A percentile compares a stretch with the other conserved stretches of the same genome.
phyloP scores from a whole-genome alignment of 805 yeast genomes.

The Alloascoidea hylecoeti region DNA sequence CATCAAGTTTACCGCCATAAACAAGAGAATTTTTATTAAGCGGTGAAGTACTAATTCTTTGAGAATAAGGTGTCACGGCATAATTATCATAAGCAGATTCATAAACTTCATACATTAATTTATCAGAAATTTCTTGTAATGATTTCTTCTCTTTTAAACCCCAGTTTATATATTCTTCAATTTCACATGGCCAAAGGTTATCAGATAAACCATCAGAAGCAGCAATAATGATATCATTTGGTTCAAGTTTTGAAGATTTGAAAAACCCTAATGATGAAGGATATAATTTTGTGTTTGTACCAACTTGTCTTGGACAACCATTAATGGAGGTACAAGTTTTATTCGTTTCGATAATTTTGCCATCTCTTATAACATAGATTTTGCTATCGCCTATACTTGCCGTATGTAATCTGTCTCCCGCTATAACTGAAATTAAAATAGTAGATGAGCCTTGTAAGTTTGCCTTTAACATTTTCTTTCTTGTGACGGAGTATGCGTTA shows the following conservation, averaged over 20 bases:
- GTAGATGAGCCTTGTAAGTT: constrained; percentile 1
- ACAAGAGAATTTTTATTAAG: background rate
- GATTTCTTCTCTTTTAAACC: background rate
- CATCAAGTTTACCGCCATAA: constrained; percentile 3
- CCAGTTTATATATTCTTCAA: background rate
- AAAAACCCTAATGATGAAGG: background rate
- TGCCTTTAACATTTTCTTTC: background rate
- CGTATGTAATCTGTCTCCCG: background rate
- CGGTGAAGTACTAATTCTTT: background rate
- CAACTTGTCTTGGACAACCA: background rate
- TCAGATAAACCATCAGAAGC: background rate
- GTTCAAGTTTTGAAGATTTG: background rate
- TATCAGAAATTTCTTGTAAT: background rate
- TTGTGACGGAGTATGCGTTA: background rate
- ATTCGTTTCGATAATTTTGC: background rate
- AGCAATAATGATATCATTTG: background rate
- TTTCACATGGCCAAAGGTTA: background rate
- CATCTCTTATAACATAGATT: background rate
- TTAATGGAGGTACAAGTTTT: background rate
- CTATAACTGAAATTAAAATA: background rate
- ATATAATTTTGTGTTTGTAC: background rate
- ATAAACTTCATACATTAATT: background rate
- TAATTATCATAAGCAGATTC: background rate
- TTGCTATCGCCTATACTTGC: background rate
- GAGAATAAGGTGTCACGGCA: background rate